Conservation (phyloP, 768 basidiomycete genomes). For the Cyclocybe aegerita region DNA sequence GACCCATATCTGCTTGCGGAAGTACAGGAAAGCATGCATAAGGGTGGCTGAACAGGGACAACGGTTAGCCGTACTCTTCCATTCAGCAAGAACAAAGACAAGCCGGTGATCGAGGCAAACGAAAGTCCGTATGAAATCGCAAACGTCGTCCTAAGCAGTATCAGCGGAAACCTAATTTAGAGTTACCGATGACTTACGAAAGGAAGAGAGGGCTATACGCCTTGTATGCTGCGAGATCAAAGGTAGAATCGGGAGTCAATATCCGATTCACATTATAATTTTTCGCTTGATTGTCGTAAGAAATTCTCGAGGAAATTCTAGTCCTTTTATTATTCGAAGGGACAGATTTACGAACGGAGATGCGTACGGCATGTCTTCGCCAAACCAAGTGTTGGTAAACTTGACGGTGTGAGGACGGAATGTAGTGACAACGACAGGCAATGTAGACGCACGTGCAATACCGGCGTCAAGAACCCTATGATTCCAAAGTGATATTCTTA, state of each 20-base stretch:
- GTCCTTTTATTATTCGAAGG: background rate
- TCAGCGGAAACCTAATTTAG: background rate
- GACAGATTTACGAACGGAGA: background rate
- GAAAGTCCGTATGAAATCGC: conserved; percentile 77
- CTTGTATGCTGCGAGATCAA: conserved; percentile 53
- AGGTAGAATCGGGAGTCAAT: conserved; percentile 46
- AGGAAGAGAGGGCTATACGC: conserved; percentile 61
- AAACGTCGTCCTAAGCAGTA: conserved; percentile 50
- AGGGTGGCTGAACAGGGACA: conserved; percentile 44
- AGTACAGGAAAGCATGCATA: conserved; percentile 66
- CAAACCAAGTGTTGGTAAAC: conserved; percentile 64
- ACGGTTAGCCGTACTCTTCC: background rate
- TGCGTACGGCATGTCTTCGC: conserved; percentile 52
- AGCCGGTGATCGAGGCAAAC: conserved; percentile 67
- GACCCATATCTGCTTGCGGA: conserved; percentile 71
- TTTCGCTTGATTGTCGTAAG: conserved; percentile 60
- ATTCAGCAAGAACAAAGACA: background rate
- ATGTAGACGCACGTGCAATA: conserved; percentile 43
- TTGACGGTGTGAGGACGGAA: conserved; percentile 11
- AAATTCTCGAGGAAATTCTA: conserved; percentile 55
- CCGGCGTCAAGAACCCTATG: conserved; percentile 53
- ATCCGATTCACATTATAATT: conserved; percentile 58
- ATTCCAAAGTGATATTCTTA: background rate
- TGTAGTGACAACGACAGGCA: background rate
- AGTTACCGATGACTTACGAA: conserved; percentile 29